Evolutionary conservation across 306 rosid species (phyloP).

Genomic region (Geum urbanum): DNA sequence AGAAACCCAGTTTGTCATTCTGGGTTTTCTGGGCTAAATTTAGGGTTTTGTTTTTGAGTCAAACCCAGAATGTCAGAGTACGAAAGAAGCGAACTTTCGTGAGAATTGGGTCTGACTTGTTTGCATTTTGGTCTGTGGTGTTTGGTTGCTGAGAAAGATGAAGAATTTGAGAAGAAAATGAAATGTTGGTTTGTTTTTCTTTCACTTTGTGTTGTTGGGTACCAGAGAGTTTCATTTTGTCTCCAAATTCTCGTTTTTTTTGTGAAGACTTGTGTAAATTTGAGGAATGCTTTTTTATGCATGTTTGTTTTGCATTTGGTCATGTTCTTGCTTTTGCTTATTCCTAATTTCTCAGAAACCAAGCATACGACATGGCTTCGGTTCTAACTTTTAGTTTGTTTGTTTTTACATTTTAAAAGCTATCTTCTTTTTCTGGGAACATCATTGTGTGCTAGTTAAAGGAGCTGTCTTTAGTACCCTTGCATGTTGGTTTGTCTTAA

Average conservation of each 20-base stretch:
- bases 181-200: slow-evolving; percentile 2
- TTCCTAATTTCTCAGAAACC: not conserved
- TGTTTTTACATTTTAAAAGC: not conserved
- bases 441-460: not conserved
- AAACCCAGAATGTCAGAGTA: not conserved
- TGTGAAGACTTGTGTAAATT: slow-evolving; percentile 3
- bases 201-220: not conserved
- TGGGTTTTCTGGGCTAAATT: slow-evolving; percentile 5
- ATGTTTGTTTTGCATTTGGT: not conserved
- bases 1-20: not conserved
- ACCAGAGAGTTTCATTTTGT: not conserved
- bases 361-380: slow-evolving; percentile 4
- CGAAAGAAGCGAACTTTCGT: not conserved
- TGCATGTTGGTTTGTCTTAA: slow-evolving; percentile 9
- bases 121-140: slow-evolving; percentile 14
- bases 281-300: not conserved
- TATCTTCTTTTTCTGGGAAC: not conserved
- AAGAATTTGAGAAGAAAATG: not conserved
- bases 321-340: slow-evolving; percentile 5
- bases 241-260: not conserved
- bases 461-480: not conserved
- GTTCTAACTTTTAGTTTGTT: not conserved
- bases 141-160: slow-evolving; percentile 15
- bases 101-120: slow-evolving; percentile 14
- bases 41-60: slow-evolving; percentile 18